Evolutionary conservation across 169 alveolate species (phyloP), one percentile per base, ranked within the genome.

Genomic region (Cryptosporidium xiaoi): DNA sequence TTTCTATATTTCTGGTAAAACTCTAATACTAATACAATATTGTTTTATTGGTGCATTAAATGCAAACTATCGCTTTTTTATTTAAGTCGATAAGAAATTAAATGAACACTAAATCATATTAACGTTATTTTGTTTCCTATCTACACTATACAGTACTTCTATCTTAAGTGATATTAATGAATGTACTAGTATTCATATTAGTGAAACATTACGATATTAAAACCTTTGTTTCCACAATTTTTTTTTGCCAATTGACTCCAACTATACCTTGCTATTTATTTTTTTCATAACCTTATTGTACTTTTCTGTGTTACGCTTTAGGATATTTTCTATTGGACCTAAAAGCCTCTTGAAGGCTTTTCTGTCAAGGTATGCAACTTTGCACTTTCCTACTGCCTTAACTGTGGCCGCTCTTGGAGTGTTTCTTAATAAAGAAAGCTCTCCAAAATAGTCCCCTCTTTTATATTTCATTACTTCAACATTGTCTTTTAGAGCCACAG

Each of bases 361-460:
- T 87, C 99, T 93, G 82, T 97, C 99, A 82, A 97, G 91, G 84
- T 94, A 94, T 12, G 93, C 98, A 2, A 84, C 96, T 82, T 71
- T 90, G 85, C 92, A 94, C 53, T 65, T 90, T 66, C 90, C 96
- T 83, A 51, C 66, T 13, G 98, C 98, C 66, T 94, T 93, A 55
- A 97, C 97, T 71, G 98, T 97, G 44, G 99, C 98, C 60, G 98
- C 97, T 92, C 99, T 93, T 18, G 98, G 98, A 18, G 97, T 95
- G 65, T 97, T 95, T 55, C 94, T 95, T 4, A 98, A 62, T 34
- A 97, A 91, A 55, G 99, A 99, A 36, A 98, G 90, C 91, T 98
- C 99, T n/a, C 99, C 99, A 91, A 98, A 98, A 92, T 97, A 96
- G 69, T 96, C 98, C 2, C 99, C 99, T 84, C 87, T 93, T 27